These are phyloP conservation scores for Teratosphaeria nubilosa DNA, from an alignment of 2,329 filamentous ascomycete species.

Conservation along the genomic window DNA sequence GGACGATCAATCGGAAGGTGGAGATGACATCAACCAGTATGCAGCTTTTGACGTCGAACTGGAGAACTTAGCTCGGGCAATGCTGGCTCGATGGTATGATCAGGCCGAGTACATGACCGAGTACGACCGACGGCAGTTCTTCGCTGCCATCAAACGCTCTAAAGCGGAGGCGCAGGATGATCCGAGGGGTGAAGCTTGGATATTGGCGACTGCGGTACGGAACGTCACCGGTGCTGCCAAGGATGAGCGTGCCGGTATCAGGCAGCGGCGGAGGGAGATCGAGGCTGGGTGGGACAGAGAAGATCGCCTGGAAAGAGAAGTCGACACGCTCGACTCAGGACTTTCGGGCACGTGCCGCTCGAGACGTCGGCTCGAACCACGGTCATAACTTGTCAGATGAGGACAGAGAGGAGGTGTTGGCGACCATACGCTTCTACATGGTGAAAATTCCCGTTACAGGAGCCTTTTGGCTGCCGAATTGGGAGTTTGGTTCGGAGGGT, in stretches of 20 bases:
- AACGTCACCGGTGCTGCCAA: not conserved
- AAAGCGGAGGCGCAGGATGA: not conserved
- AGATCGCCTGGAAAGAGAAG: not conserved
- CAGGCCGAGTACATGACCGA: not conserved
- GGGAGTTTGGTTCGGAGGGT: too few species aligned
- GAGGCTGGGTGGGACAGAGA: not conserved
- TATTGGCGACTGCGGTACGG: not conserved
- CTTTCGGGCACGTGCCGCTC: not conserved
- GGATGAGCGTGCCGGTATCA: not conserved
- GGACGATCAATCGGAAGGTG: too few species aligned
- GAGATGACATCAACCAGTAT: not conserved
- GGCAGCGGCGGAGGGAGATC: not conserved
- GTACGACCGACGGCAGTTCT: not conserved
- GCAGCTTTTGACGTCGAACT: not conserved
- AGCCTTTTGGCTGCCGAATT: too few species aligned
- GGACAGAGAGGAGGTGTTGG: too few species aligned
- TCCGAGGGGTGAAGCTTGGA: not conserved
- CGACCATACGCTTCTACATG: too few species aligned
- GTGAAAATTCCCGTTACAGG: too few species aligned
- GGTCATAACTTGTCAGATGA: too few species aligned
- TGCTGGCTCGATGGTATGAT: not conserved
- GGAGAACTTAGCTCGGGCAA: not conserved
- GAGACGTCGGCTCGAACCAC: not conserved
- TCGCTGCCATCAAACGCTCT: not conserved
- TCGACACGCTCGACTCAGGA: not conserved